A percentile compares a stretch with the other conserved stretches of the same genome.
These are phyloP conservation scores for Solanum sejunctum DNA, from an alignment of 257 asterid species.

Conservation along the genomic window DNA sequence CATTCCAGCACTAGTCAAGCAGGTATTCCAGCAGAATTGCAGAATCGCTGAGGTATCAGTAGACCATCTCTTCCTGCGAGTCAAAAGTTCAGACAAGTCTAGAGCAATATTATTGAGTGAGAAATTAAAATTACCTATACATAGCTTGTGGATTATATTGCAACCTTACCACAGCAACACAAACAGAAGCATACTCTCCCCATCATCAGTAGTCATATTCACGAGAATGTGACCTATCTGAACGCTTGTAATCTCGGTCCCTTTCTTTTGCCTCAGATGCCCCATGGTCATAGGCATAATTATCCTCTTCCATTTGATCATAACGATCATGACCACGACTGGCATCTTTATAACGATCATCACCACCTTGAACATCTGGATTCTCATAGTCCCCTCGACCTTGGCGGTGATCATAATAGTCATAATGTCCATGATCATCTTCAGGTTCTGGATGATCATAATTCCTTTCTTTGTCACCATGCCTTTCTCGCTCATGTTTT, in stretches of 20 bases:
- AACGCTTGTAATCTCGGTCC: constrained; percentile 26
- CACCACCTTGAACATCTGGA: constrained; percentile 33
- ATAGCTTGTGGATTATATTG: not conserved
- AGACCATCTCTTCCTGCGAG: not conserved
- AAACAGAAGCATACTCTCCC: not conserved
- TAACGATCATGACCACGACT: constrained; percentile 48
- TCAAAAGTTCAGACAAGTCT: not conserved
- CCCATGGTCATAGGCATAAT: constrained; percentile 45
- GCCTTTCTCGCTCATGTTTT: constrained; percentile 22
- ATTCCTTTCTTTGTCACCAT: constrained; percentile 32
- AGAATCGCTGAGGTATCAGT: not conserved
- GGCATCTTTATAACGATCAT: constrained; percentile 48
- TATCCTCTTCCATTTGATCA: constrained; percentile 70
- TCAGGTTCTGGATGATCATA: constrained; percentile 32
- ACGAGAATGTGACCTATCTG: constrained; percentile 50
- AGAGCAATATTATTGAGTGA: not conserved
- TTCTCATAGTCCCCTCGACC: constrained; percentile 34
- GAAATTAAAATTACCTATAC: not conserved
- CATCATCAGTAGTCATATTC: constrained; percentile 13
- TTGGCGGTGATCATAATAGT: constrained; percentile 40
- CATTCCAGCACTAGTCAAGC: not conserved
- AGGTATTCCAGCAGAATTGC: not conserved
- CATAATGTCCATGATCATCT: constrained; percentile 39
- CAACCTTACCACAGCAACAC: constrained; percentile 1
- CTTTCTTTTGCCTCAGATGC: constrained; percentile 43